These are phyloP conservation scores for Candida sithepensis DNA, from an alignment of 805 yeast genomes.

Conservation along the genomic window DNA sequence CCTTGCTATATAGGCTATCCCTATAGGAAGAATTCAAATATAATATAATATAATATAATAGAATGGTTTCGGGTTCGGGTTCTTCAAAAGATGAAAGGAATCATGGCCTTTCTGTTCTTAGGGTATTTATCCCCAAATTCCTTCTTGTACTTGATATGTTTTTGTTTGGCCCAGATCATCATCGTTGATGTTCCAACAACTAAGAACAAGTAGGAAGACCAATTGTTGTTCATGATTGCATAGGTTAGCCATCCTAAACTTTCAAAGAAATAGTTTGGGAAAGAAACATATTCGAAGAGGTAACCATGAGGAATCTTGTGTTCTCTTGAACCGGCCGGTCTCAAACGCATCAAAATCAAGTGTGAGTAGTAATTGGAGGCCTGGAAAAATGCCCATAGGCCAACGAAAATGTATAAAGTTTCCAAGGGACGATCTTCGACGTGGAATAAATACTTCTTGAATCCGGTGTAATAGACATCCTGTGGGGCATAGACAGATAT, in stretches of 20 bases:
- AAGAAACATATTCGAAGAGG: constrained; percentile 75
- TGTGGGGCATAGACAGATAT: constrained; percentile 30
- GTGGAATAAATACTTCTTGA: constrained; percentile 37
- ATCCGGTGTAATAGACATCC: constrained; percentile 14
- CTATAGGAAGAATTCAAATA: no score
- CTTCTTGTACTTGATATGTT: constrained; percentile 63
- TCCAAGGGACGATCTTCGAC: constrained; percentile 38
- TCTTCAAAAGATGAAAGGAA: constrained; percentile 66
- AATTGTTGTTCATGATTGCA: constrained; percentile 69
- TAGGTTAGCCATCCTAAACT: constrained; percentile 68
- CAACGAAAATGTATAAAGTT: constrained; percentile 34
- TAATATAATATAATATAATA: no score
- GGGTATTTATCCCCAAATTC: constrained; percentile 80
- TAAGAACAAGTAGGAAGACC: constrained; percentile 71
- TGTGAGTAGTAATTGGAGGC: constrained; percentile 72
- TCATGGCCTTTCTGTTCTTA: constrained; percentile 67
- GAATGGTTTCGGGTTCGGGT: background rate
- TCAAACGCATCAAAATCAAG: constrained; percentile 54
- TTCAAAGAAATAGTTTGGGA: constrained; percentile 95
- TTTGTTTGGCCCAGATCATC: constrained; percentile 89
- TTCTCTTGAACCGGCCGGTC: constrained; percentile 53
- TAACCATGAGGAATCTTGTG: constrained; percentile 80
- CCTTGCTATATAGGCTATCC: no score
- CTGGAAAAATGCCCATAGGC: constrained; percentile 58
- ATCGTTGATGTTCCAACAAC: constrained; percentile 74